Conservation (phyloP, 208 protist genomes). For the Histomonas meleagridis region DNA sequence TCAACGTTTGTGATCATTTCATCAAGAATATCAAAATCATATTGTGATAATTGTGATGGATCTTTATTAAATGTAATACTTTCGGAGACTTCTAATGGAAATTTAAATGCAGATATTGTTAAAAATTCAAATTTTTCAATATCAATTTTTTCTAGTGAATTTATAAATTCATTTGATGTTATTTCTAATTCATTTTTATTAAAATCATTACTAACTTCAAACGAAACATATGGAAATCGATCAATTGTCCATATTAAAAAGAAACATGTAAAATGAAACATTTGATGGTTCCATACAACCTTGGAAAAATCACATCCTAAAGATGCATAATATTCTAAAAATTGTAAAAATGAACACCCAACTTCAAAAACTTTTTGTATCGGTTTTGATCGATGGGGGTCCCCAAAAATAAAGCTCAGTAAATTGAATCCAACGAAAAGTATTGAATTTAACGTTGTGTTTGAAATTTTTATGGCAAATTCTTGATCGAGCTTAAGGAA, state of each 20-base stretch:
- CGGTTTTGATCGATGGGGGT: neutral
- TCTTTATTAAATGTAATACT: neutral
- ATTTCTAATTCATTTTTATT: neutral
- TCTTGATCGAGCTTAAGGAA: neutral
- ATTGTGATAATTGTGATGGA: neutral
- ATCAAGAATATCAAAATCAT: neutral
- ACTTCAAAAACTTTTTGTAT: neutral
- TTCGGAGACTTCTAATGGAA: neutral
- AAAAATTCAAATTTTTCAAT: neutral
- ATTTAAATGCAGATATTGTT: neutral
- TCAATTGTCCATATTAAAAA: neutral
- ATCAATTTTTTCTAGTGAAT: neutral
- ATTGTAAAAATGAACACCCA: neutral
- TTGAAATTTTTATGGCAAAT: neutral
- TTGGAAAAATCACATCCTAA: neutral
- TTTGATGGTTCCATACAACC: neutral
- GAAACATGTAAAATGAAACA: neutral
- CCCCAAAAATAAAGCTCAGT: neutral
- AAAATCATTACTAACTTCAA: neutral
- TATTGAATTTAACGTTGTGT: neutral
- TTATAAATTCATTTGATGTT: neutral
- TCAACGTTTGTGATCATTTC: neutral
- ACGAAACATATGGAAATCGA: neutral
- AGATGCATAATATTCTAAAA: neutral
- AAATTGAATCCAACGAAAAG: neutral